Percentiles rank a stretch among this genome's conserved stretches.
Conservation (phyloP, 345 rosid species). For the Bretschneidera sinensis region DNA sequence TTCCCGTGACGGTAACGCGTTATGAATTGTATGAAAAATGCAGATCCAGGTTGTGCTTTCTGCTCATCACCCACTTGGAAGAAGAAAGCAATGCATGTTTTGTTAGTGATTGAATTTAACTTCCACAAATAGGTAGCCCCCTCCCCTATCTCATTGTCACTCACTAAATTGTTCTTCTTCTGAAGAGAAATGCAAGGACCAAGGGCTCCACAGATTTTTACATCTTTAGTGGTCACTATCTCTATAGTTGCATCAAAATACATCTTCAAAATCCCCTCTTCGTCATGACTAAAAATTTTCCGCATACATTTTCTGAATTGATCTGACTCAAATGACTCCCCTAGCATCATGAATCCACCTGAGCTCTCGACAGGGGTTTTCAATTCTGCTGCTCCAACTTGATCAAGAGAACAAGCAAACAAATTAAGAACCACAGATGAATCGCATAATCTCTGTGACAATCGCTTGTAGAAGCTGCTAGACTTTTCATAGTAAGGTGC, state of each 20-base stretch:
- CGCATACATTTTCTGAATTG: constrained; percentile 77
- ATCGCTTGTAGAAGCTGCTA: constrained; percentile 50
- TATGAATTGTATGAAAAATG: constrained; percentile 83
- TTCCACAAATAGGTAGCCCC: constrained; percentile 86
- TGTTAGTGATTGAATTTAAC: constrained; percentile 61
- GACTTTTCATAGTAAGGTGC: constrained; percentile 57
- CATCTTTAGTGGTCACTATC: constrained; percentile 75
- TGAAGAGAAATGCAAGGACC: constrained; percentile 87
- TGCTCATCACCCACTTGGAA: constrained; percentile 63
- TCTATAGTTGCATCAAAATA: constrained; percentile 83
- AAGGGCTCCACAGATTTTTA: constrained; percentile 78
- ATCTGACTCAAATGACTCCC: constrained; percentile 76
- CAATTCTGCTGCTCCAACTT: constrained; percentile 87
- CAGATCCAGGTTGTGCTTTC: constrained; percentile 74
- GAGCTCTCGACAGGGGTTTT: constrained; percentile 72
- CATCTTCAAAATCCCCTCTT: constrained; percentile 70
- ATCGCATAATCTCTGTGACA: constrained; percentile 61
- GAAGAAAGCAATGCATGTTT: constrained; percentile 84
- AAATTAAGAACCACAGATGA: constrained; percentile 69
- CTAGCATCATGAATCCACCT: constrained; percentile 85
- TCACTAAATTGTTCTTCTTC: constrained; percentile 60
- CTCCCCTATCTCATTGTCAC: constrained; percentile 67
- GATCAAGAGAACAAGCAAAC: constrained; percentile 95
- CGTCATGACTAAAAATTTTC: constrained; percentile 62
- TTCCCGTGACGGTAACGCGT: constrained; percentile 70